Percentiles rank a stretch among this genome's conserved stretches.
Conservation (phyloP, 2,329 filamentous ascomycete species). For the Cytospora leucostoma region DNA sequence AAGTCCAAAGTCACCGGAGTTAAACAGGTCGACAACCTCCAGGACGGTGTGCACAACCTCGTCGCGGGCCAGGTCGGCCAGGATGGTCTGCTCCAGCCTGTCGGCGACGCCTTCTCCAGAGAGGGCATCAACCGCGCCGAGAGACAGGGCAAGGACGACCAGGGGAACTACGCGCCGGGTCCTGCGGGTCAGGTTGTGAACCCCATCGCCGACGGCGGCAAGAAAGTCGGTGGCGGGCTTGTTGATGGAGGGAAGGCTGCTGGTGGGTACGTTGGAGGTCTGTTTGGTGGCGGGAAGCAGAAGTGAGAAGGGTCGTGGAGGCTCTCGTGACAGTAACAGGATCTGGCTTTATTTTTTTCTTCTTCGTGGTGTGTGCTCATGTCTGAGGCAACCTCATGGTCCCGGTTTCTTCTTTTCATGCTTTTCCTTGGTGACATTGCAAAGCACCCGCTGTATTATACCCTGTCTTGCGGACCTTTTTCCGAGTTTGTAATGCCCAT, state of each 20-base stretch:
- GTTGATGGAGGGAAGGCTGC: constrained; percentile 39
- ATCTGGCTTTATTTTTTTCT: background rate
- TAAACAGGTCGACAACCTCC: constrained; percentile 27
- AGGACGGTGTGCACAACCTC: constrained; percentile 66
- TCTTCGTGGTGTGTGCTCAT: background rate
- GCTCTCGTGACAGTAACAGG: too few relatives aligned
- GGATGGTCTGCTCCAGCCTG: constrained; percentile 64
- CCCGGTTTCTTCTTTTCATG: background rate
- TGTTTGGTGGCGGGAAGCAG: constrained; percentile 38
- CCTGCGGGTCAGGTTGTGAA: constrained; percentile 32
- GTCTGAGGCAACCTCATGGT: background rate
- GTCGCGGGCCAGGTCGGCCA: constrained; percentile 66
- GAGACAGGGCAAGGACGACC: constrained; percentile 63
- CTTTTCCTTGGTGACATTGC: background rate
- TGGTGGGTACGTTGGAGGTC: constrained; percentile 37
- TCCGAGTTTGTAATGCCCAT: background rate
- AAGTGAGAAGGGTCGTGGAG: background rate
- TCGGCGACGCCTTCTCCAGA: constrained; percentile 63
- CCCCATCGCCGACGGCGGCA: constrained; percentile 35
- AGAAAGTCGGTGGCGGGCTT: constrained; percentile 33
- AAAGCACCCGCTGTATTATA: constrained; percentile 9
- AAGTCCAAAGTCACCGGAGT: constrained; percentile 44
- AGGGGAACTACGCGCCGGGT: constrained; percentile 48
- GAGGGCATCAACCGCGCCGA: constrained; percentile 68
- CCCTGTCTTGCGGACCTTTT: constrained; percentile 16